Conservation (phyloP, 2,329 filamentous ascomycete genomes). For the Colletotrichum scovillei region DNA sequence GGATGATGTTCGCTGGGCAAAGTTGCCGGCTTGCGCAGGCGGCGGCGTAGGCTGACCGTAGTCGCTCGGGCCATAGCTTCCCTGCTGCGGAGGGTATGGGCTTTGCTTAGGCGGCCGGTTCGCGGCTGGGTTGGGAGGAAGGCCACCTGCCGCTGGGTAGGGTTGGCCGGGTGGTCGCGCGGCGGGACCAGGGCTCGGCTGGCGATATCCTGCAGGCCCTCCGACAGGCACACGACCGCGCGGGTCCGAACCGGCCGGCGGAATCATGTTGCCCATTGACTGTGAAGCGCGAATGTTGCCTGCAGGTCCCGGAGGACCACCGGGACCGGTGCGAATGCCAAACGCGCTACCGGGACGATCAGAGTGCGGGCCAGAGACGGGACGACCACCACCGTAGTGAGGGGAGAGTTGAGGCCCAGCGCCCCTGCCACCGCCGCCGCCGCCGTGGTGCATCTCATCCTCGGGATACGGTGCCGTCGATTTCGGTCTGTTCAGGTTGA, state of each 20-base stretch:
- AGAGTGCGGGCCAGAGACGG: conserved; percentile 59
- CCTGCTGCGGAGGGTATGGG: conserved; percentile 41
- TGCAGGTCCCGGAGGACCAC: conserved; percentile 19
- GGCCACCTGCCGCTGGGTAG: conserved; percentile 42
- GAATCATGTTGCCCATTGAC: conserved; percentile 59
- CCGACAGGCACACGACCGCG: conserved; percentile 57
- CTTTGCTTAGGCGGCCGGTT: conserved; percentile 53
- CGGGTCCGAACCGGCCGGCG: conserved; percentile 52
- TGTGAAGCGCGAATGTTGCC: conserved; percentile 53
- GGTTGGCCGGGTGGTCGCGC: conserved; percentile 42
- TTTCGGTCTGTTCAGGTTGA: conserved; percentile 55
- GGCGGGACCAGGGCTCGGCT: conserved; percentile 50
- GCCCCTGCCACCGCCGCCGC: conserved; percentile 35
- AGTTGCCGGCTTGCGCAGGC: conserved; percentile 46
- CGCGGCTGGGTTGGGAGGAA: conserved; percentile 46
- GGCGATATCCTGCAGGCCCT: conserved; percentile 53
- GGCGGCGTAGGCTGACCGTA: conserved; percentile 36
- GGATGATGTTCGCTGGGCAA: conserved; percentile 51
- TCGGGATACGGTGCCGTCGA: conserved; percentile 65
- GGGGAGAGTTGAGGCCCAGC: conserved; percentile 47
- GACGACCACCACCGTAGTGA: conserved; percentile 59
- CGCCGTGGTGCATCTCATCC: conserved; percentile 50
- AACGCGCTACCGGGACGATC: conserved; percentile 65
- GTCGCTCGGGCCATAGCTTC: conserved; percentile 33
- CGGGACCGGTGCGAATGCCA: conserved; percentile 57